Evolutionary conservation across 1,284 basidiomycete genomes (phyloP).

Genomic region (Trichosporon asahii): DNA sequence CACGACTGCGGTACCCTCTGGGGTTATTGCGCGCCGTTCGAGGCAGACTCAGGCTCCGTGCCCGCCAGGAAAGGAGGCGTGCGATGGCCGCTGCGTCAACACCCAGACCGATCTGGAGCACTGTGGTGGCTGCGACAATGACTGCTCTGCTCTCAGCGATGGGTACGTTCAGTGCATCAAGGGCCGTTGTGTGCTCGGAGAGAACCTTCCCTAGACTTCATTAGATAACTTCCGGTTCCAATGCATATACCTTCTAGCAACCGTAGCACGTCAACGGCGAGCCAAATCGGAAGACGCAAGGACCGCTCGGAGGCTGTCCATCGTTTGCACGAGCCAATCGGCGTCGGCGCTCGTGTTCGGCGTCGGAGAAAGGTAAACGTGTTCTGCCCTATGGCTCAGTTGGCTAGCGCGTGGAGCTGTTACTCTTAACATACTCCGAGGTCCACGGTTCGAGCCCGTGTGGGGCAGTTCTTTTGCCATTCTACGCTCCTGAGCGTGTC

Average conservation of each 20-base stretch:
- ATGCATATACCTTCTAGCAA: too few species aligned
- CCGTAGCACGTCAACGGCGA: too few species aligned
- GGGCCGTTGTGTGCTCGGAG: not conserved
- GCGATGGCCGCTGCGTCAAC: not conserved
- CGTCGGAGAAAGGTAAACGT: not conserved
- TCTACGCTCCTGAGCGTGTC: too few species aligned
- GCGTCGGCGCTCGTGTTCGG: not conserved
- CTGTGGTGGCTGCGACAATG: not conserved
- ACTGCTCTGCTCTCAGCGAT: not conserved
- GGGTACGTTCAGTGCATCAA: not conserved
- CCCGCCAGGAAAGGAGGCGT: not conserved
- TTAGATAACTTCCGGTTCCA: too few species aligned
- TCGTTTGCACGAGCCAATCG: too few species aligned
- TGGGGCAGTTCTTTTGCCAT: not conserved
- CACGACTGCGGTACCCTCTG: not conserved
- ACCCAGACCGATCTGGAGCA: not conserved
- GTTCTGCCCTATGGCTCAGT: not conserved
- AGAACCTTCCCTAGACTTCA: not conserved
- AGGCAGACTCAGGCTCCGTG: not conserved
- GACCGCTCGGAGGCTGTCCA: too few species aligned
- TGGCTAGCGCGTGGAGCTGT: constrained; percentile 4
- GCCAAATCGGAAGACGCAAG: too few species aligned
- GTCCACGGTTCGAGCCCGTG: constrained; percentile 4
- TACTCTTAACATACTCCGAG: not conserved
- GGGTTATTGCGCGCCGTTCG: not conserved